Base-by-base conservation (phyloP, 1,284 basidiomycete genomes). In the Irpex lacteus region DNA sequence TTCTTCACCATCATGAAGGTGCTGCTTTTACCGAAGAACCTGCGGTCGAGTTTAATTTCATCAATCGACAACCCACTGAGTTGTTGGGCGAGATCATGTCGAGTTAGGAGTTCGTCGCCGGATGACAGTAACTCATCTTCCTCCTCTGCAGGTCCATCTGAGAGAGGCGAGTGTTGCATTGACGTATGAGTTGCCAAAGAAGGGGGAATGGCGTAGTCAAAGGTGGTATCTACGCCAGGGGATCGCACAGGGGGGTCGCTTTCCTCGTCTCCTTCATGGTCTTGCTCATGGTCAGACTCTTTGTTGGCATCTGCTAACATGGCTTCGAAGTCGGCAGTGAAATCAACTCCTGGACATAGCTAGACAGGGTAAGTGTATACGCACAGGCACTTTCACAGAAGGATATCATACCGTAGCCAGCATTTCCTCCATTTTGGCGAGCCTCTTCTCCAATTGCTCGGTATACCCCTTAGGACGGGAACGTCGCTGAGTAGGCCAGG, bases 381-480 rank as follows among this genome's bases (percentile, higher is more conserved):
- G n/a, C 19, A 21, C 26, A 26, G 26, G 26, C 26, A 26, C 26
- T 26, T 26, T 32, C n/a, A 15, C 34, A 4, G 26, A 1, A 0
- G 2, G 11, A 50, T 4, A 11, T 19, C 82, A 63, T 68, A 87
- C 88, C 75, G 84, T 83, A 65, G 79, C 80, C 38, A 92, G 73
- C 1, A 92, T 76, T 55, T 76, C 80, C 75, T 93, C 90, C 83
- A 92, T 86, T 70, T 88, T 86, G 65, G 87, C 85, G 19, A 92
- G 80, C 5, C 90, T 81, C 44, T 80, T 83, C 75, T 93, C 91
- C 8, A 93, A 78, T 55, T 84, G 34, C 11, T 21, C 34, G 9
- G 50, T 11, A 59, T 59, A 47, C 38, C 57, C 57, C 15, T 40
- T 59, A 7, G 57, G 40, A 5, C 50, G n/a, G 21, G 49, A 58